Percentiles rank a stretch among this genome's conserved stretches.
Evolutionary conservation across 495 filamentous ascomycete genomes (phyloP).

Genomic region (Glarea lozoyensis): DNA sequence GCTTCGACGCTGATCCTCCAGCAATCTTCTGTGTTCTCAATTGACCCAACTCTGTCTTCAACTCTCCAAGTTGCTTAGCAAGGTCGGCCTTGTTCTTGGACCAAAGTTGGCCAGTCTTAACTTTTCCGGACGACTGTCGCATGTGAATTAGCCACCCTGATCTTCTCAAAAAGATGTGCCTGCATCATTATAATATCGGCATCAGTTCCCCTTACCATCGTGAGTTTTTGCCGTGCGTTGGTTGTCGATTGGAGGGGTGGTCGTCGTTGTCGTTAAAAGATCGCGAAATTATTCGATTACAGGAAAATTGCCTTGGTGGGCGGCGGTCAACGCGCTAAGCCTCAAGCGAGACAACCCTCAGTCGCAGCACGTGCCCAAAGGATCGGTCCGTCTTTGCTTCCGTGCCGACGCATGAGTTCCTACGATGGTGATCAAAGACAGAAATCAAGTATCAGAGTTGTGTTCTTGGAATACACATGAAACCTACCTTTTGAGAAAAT

Average conservation of each 20-base stretch:
- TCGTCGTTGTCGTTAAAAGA: slow-evolving; percentile 20
- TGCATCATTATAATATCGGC: neutral
- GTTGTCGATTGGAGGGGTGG: slow-evolving; percentile 22
- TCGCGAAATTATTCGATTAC: slow-evolving; percentile 1
- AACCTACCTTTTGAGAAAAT: too few species aligned
- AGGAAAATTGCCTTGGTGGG: slow-evolving; percentile 1
- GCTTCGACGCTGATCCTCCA: slow-evolving; percentile 82
- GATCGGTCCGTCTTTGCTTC: too few species aligned
- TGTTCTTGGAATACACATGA: too few species aligned
- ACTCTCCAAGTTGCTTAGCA: slow-evolving; percentile 81
- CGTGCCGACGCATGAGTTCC: too few species aligned
- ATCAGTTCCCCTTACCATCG: slow-evolving; percentile 39
- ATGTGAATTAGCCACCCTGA: slow-evolving; percentile 16
- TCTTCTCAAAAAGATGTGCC: too few species aligned
- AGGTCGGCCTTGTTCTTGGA: slow-evolving; percentile 98
- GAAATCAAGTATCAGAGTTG: too few species aligned
- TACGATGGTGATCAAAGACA: too few species aligned
- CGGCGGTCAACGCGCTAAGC: too few species aligned
- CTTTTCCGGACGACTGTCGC: slow-evolving; percentile 73
- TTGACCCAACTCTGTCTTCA: slow-evolving; percentile 89
- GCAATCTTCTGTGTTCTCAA: slow-evolving; percentile 97
- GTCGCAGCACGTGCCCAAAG: too few species aligned
- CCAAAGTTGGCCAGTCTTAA: slow-evolving; percentile 94
- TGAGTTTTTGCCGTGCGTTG: slow-evolving; percentile 29
- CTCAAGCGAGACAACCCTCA: too few species aligned